These are phyloP conservation scores for Vaccinium myrtillus DNA, from an alignment of 148 eudicot genomes.

Conservation along the genomic window DNA sequence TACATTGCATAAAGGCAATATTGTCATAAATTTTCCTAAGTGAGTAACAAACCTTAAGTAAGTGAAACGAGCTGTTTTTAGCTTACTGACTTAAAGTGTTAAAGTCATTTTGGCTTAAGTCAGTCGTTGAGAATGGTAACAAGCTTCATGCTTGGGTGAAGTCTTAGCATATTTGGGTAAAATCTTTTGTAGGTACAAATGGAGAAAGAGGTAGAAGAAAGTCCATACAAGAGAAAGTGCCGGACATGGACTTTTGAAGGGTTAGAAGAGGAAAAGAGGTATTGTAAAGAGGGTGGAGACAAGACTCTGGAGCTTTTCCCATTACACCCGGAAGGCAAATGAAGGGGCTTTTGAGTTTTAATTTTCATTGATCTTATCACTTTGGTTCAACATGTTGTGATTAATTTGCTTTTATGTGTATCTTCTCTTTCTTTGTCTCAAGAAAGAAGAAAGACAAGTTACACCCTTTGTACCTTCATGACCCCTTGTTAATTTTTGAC, in stretches of 20 bases:
- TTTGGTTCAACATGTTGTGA: constrained; percentile 4
- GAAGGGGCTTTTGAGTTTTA: constrained; percentile 9
- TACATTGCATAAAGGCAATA: too few relatives aligned
- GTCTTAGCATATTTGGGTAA: background rate
- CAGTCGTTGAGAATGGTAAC: too few relatives aligned
- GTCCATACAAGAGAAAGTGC: constrained; percentile 71
- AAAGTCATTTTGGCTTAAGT: too few relatives aligned
- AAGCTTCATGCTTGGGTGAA: too few relatives aligned
- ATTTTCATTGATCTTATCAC: background rate
- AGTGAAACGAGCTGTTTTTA: too few relatives aligned
- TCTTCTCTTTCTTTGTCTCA: constrained; percentile 28
- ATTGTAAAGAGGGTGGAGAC: constrained; percentile 37
- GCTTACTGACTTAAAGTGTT: too few relatives aligned
- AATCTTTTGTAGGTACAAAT: constrained; percentile 34
- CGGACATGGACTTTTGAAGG: constrained; percentile 61
- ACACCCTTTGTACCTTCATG: constrained; percentile 30
- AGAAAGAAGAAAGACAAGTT: constrained; percentile 64
- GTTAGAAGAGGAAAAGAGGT: constrained; percentile 28
- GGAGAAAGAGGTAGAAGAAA: constrained; percentile 34
- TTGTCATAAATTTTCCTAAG: too few relatives aligned
- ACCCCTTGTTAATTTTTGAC: constrained; percentile 23
- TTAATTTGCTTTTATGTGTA: constrained; percentile 27
- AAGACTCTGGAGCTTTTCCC: constrained; percentile 88
- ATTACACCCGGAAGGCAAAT: constrained; percentile 76
- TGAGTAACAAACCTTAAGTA: too few relatives aligned